Evolutionary conservation across 148 eudicot genomes (phyloP), one percentile per base, ranked within the genome.

Genomic region (Nyssa sinensis): DNA sequence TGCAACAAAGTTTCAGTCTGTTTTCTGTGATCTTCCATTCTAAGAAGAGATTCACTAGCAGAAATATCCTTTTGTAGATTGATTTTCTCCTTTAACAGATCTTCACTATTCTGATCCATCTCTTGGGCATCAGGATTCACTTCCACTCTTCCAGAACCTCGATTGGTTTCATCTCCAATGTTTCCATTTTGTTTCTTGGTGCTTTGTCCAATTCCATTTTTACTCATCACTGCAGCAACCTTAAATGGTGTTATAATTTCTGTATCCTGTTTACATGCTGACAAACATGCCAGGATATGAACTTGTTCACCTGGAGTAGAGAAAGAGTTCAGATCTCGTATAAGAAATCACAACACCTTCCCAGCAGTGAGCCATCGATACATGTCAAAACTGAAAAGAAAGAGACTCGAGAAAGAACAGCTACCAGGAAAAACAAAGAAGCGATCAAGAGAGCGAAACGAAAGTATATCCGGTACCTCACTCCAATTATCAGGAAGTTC

Each of bases 181-280:
- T 80, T 78, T 64, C 91, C 91, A 81, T 84, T 89, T 72, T 84
- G 90, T 62, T 81, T 82, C 69, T 81, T 82, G 64, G 81, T 41
- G 70, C 77, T 84, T 74, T 75, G 79, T 74, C 86, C 86, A 62
- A 75, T 73, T 19, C 90, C 89, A 83, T 84, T 92, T 78, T 88
- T 92, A 77, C 73, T 89, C 91, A 95, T 87, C 63, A 78, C 72
- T 34, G 96, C 98, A 75, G 98, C 97, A 85, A 95, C 92, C 83
- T 95, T 95, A 72, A 95, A 95, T 30, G 98, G 98, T 47, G 97
- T 94, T 44, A 95, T 86, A 58, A 90, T 84, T 86, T 92, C 98
- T 53, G 80, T 78, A 39, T 90, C 97, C 72, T 90, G 94, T 74
- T 90, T 86, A 80, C 81, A 84, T 23, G 94, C 87, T 41, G 98